These are phyloP conservation scores for Gryganskiella cystojenkinii DNA, from an alignment of 192 early-diverging fungal species.

Conservation along the genomic window DNA sequence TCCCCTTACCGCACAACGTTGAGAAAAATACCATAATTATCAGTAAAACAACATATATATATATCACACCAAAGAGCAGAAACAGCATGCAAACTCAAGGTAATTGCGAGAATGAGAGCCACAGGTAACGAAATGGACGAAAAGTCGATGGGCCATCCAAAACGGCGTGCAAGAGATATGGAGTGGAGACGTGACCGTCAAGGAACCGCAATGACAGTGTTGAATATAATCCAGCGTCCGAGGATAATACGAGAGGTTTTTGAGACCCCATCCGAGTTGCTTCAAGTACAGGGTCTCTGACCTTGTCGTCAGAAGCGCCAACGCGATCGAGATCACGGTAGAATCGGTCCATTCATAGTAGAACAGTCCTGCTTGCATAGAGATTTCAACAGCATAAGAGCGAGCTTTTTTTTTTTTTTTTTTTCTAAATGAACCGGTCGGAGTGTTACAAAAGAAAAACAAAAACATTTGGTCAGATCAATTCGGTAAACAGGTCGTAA, in stretches of 20 bases:
- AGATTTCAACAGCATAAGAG: constrained; percentile 78
- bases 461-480: too few relatives aligned
- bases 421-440: background rate
- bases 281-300: constrained; percentile 10
- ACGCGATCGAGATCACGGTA: constrained; percentile 59
- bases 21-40: too few relatives aligned
- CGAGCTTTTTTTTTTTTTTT: constrained; percentile 55
- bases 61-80: too few relatives aligned
- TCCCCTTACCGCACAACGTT: too few relatives aligned
- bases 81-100: constrained; percentile 3
- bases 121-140: too few relatives aligned
- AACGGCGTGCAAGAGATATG: constrained; percentile 35
- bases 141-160: constrained; percentile 23
- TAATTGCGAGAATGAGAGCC: background rate
- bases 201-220: constrained; percentile 18
- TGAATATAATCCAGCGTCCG: background rate
- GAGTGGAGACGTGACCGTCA: background rate
- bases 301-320: constrained; percentile 9
- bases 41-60: too few relatives aligned
- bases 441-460: background rate
- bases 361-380: constrained; percentile 58
- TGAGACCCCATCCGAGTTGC: constrained; percentile 19
- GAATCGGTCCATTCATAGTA: constrained; percentile 68
- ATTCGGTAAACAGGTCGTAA: too few relatives aligned
- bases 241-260: constrained; percentile 11